Conservation (phyloP, 1,139 yeast species). For the Scheffersomyces quercinus region DNA sequence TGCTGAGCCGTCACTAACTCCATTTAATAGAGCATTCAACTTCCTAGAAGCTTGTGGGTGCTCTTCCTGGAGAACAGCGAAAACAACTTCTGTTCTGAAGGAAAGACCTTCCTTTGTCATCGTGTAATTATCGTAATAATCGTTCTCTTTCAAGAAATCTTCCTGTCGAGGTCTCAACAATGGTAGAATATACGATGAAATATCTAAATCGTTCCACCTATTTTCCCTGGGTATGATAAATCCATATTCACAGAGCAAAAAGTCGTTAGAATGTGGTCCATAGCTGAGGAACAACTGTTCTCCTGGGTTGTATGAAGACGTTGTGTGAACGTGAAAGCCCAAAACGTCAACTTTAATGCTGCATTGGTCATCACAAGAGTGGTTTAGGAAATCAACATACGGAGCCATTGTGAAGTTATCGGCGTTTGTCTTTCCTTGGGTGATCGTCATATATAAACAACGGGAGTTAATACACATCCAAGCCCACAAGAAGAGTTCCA, state of each 20-base stretch:
- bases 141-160: constrained; percentile 49
- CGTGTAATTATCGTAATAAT: constrained; percentile 76
- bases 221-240: constrained; percentile 56
- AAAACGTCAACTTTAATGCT: constrained; percentile 43
- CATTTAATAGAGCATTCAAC: constrained; percentile 26
- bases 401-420: constrained; percentile 93
- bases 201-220: constrained; percentile 70
- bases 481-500: constrained; percentile 53
- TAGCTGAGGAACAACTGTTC: constrained; percentile 75
- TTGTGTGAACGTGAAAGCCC: constrained; percentile 55
- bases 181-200: constrained; percentile 43
- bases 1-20: constrained; percentile 41
- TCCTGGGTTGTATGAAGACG: constrained; percentile 32
- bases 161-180: constrained; percentile 40
- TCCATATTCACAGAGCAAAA: constrained; percentile 84
- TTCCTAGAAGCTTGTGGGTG: constrained; percentile 33
- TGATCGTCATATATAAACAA: constrained; percentile 77
- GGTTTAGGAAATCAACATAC: constrained; percentile 85
- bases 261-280: constrained; percentile 86
- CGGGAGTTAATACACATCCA: constrained; percentile 92
- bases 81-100: constrained; percentile 73
- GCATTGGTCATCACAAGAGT: constrained; percentile 58
- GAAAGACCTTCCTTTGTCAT: constrained; percentile 55
- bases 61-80: constrained; percentile 59
- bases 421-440: constrained; percentile 45